Evolutionary conservation across 1,284 basidiomycete genomes (phyloP).

Genomic region (Malassezia arunalokei): DNA sequence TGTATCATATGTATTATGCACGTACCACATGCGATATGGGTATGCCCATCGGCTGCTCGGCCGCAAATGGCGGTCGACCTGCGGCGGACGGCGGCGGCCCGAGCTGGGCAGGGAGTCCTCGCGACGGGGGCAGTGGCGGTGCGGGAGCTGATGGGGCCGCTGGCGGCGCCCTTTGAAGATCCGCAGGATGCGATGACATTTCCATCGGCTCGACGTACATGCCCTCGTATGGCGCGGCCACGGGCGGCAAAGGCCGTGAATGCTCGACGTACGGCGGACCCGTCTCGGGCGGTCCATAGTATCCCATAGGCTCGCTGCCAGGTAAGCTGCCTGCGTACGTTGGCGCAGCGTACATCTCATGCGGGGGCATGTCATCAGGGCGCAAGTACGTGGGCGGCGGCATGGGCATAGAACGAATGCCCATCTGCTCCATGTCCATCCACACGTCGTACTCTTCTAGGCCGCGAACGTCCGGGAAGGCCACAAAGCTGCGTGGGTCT

Average conservation of each 20-base stretch:
- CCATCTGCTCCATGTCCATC: constrained; percentile 43
- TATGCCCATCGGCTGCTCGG: not conserved
- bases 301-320: not conserved
- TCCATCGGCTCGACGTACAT: constrained; percentile 5
- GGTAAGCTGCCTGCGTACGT: not conserved
- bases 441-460: constrained; percentile 34
- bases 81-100: not conserved
- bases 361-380: constrained; percentile 1
- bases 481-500: constrained; percentile 21
- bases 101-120: too few species aligned
- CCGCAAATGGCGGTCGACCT: not conserved
- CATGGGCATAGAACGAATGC: constrained; percentile 18
- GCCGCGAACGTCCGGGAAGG: constrained; percentile 39
- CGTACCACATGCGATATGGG: constrained; percentile 3
- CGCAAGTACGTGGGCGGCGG: constrained; percentile 7
- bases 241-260: not conserved
- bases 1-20: constrained; percentile 6
- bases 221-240: constrained; percentile 1
- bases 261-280: not conserved
- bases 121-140: not conserved
- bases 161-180: not conserved
- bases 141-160: not conserved
- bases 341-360: constrained; percentile 1
- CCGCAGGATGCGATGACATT: not conserved
- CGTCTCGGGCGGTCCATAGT: constrained; percentile 1